These are phyloP conservation scores for Liquidambar formosana DNA, from an alignment of 164 flowering plant species.

Conservation along the genomic window DNA sequence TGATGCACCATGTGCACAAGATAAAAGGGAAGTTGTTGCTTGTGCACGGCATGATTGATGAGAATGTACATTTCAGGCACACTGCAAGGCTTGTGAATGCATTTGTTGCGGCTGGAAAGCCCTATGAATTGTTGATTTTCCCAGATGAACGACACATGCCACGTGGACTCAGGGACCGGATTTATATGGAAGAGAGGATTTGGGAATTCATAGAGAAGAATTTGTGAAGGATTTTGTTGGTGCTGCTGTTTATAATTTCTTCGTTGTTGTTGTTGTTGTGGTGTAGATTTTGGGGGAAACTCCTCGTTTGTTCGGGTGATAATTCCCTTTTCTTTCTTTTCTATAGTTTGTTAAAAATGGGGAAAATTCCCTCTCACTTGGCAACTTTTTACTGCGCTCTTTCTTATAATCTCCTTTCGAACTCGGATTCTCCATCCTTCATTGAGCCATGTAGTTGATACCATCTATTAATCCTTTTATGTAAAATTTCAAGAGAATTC, in stretches of 20 bases:
- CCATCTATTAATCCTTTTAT: no score
- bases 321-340: no score
- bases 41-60: slow-evolving; percentile 97
- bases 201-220: slow-evolving; percentile 81
- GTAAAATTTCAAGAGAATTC: no score
- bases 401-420: no score
- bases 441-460: no score
- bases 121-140: slow-evolving; percentile 76
- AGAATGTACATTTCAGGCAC: slow-evolving; percentile 95
- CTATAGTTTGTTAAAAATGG: no score
- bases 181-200: slow-evolving; percentile 92
- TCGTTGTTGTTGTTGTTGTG: background rate
- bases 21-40: slow-evolving; percentile 70
- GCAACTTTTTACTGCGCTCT: no score
- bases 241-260: background rate
- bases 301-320: no score
- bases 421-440: no score
- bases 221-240: slow-evolving; percentile 37
- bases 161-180: slow-evolving; percentile 57
- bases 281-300: no score
- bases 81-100: slow-evolving; percentile 93
- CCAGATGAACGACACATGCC: slow-evolving; percentile 94
- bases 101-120: slow-evolving; percentile 61
- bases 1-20: slow-evolving; percentile 71
- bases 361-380: no score